Evolutionary conservation across 2,329 filamentous ascomycete genomes (phyloP).

Genomic region (Mycosphaerella sp.): DNA sequence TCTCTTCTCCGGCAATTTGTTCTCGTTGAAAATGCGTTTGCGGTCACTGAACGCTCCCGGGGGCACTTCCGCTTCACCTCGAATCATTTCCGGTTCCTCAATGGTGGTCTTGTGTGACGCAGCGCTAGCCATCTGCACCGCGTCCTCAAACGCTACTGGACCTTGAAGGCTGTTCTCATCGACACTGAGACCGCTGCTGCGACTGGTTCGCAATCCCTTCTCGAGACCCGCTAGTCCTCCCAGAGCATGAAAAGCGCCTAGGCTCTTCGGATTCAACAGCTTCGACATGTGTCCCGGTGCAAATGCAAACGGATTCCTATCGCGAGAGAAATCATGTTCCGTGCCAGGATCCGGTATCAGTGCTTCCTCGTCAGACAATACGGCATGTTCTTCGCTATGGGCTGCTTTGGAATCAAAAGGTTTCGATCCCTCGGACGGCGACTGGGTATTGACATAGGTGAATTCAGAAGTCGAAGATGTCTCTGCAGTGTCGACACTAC

Average conservation of each 20-base stretch:
- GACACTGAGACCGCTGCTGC: conserved; percentile 58
- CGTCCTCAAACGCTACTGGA: conserved; percentile 64
- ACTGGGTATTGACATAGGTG: conserved; percentile 50
- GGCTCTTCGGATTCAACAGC: conserved; percentile 71
- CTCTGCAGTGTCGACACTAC: conserved; percentile 60
- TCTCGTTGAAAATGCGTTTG: conserved; percentile 63
- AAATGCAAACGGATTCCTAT: conserved; percentile 80
- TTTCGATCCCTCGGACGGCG: conserved; percentile 32
- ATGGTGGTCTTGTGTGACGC: conserved; percentile 27
- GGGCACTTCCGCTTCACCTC: conserved; percentile 10
- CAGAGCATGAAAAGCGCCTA: conserved; percentile 66
- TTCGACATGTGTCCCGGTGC: conserved; percentile 75
- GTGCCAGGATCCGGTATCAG: conserved; percentile 70
- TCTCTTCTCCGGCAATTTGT: conserved; percentile 63
- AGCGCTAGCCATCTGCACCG: conserved; percentile 28
- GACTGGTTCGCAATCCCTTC: conserved; percentile 63
- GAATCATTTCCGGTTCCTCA: conserved; percentile 23
- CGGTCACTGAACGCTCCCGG: conserved; percentile 52
- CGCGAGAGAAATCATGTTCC: conserved; percentile 66
- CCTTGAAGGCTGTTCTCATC: conserved; percentile 63
- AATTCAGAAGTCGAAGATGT: conserved; percentile 54
- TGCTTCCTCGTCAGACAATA: conserved; percentile 62
- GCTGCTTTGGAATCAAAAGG: conserved; percentile 23
- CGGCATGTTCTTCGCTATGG: conserved; percentile 40
- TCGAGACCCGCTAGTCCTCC: conserved; percentile 68